Percentiles rank a stretch among this genome's conserved stretches.
Evolutionary conservation across 2,329 filamentous ascomycete genomes (phyloP).

Genomic region (Madurella mycetomatis): DNA sequence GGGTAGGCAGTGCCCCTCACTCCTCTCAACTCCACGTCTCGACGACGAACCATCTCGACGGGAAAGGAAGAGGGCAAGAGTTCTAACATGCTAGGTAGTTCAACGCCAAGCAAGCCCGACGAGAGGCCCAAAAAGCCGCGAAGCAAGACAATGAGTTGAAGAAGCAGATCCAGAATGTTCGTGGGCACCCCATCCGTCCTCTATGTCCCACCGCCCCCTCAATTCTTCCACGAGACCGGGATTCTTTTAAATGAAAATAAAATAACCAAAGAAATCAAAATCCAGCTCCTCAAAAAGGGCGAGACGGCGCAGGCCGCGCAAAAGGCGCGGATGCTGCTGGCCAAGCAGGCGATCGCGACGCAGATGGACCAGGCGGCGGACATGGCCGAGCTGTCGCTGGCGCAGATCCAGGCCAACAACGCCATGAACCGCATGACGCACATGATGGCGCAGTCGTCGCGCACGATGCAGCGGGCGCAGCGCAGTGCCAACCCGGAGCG

Average conservation of each 20-base stretch:
- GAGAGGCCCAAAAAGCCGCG: constrained; percentile 56
- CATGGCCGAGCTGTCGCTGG: constrained; percentile 57
- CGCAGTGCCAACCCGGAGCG: constrained; percentile 56
- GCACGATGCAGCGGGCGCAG: constrained; percentile 56
- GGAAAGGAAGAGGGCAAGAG: background rate
- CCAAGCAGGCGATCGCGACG: constrained; percentile 57
- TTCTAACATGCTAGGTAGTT: constrained; percentile 36
- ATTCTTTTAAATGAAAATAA: too few species aligned
- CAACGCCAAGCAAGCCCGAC: constrained; percentile 58
- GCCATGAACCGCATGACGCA: constrained; percentile 61
- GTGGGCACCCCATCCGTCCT: constrained; percentile 10
- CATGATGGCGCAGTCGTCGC: constrained; percentile 58
- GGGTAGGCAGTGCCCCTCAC: constrained; percentile 34
- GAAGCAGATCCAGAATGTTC: constrained; percentile 57
- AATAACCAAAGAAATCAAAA: too few species aligned
- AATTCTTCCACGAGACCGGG: too few species aligned
- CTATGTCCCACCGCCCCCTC: background rate
- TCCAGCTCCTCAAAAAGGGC: constrained; percentile 54
- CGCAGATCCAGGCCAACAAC: constrained; percentile 62
- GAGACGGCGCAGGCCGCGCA: constrained; percentile 60
- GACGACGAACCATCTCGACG: background rate
- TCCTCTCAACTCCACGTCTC: background rate
- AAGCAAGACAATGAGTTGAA: constrained; percentile 58
- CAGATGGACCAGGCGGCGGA: constrained; percentile 63
- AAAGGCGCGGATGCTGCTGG: constrained; percentile 59